Base-by-base conservation (phyloP, 768 basidiomycete species). In the Stropharia rugosoannulata region DNA sequence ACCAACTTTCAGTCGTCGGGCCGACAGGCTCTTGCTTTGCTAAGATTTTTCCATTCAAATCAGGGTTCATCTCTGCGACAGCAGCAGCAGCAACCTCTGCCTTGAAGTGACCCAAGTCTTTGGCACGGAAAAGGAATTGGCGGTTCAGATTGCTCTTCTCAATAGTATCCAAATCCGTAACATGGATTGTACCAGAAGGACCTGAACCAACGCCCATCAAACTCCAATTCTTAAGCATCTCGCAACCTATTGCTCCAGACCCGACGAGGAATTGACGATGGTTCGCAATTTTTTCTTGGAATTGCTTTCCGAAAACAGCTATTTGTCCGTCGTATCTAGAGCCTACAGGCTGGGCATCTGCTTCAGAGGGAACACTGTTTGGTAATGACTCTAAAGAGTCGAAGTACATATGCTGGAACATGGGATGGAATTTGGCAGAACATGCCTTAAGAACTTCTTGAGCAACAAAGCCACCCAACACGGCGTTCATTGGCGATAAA, bases 161-260 rank as follows among this genome's bases (percentile, higher is more conserved):
- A 68, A 99, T 99, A 29, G 95, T 98, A 71, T 99, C 97, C 64
- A 99, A 73, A 71, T 99, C 97, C 5, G 97, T 98, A 54, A 98
- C 93, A 64, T 95, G 86, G 54, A 99, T 91, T 49, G 80, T 73
- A 9, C 92, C 97, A 40, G 85, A 78, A 13, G 82, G 77, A 10
- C 92, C 92, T 29, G 87, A 82, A 6, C 84, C 95, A 44, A 99
- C 76, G 58, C 97, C 97, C 81, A 98, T 96, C 93, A 98, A 91
- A 61, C 92, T 90, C 97, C 97, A 99, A 73, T 98, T 99, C 80
- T 99, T 99, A 65, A 99, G 75, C 97, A 98, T 98, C 75, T 99
- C 97, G 68, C 97, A 99, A 16, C 97, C 97, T 68, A 99, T 98
- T 36, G 97, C 97, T 43, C 97, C 97, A n/a, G 96, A 87, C 8